Percentiles rank a stretch among this genome's conserved stretches.
phyloP scores from a whole-genome alignment of 441 rosid genomes.

The Sinapis alba region DNA sequence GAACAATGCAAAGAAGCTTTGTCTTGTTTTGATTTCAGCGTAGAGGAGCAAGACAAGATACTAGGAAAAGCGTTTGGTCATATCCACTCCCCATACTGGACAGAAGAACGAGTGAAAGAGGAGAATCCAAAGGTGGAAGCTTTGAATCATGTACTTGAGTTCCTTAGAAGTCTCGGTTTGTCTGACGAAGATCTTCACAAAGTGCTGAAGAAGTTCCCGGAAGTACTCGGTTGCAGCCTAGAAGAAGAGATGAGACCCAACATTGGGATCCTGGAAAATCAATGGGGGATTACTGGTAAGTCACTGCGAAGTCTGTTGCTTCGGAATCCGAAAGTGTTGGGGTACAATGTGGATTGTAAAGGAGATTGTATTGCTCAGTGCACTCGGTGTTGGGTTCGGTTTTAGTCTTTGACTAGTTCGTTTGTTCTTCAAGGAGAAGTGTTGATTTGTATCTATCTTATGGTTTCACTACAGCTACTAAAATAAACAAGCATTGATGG shows the following conservation, averaged over 20 bases:
- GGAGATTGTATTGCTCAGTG: slow-evolving; percentile 92
- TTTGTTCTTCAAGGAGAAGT: neutral
- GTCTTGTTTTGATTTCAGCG: slow-evolving; percentile 55
- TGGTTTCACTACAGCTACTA: neutral
- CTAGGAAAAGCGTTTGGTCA: slow-evolving; percentile 86
- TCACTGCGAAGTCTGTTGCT: slow-evolving; percentile 39
- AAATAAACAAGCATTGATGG: neutral
- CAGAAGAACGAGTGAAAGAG: slow-evolving; percentile 70
- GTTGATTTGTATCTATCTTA: neutral
- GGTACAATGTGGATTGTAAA: slow-evolving; percentile 57
- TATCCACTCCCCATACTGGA: slow-evolving; percentile 83
- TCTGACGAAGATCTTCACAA: slow-evolving; percentile 65
- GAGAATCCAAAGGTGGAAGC: slow-evolving; percentile 61
- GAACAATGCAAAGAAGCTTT: slow-evolving; percentile 74
- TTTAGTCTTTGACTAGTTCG: slow-evolving; percentile 41
- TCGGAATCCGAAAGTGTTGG: slow-evolving; percentile 87
- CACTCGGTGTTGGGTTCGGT: slow-evolving; percentile 92
- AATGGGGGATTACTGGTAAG: slow-evolving; percentile 84
- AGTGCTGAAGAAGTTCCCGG: slow-evolving; percentile 84
- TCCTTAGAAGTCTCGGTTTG: slow-evolving; percentile 62
- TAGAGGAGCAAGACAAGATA: slow-evolving; percentile 78
- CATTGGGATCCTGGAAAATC: slow-evolving; percentile 64
- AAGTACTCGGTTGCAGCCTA: slow-evolving; percentile 78
- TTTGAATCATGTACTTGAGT: slow-evolving; percentile 55
- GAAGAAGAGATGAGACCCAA: slow-evolving; percentile 72